phyloP scores from a whole-genome alignment of 495 filamentous ascomycete genomes.

The Aspergillus cavernicola region DNA sequence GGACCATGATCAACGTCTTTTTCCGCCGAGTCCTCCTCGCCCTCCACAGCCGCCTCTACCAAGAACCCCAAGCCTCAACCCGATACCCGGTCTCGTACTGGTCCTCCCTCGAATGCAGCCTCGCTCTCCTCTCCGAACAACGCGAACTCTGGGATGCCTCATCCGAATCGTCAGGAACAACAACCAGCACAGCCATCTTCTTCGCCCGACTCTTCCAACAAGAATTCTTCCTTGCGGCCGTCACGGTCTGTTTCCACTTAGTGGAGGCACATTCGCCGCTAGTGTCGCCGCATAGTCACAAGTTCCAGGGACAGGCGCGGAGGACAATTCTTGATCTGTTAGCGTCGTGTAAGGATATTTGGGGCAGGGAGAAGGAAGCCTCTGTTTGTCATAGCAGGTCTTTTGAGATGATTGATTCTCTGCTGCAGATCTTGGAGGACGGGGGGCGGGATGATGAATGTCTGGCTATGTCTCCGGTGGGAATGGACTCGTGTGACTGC shows the following conservation, averaged over 20 bases:
- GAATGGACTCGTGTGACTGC: too few relatives aligned
- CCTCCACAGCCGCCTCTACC: neutral
- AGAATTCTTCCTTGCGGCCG: neutral
- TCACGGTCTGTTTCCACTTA: neutral
- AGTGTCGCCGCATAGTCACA: neutral
- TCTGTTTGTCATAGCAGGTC: neutral
- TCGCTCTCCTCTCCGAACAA: neutral
- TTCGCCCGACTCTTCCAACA: neutral
- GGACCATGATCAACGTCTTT: constrained; percentile 1
- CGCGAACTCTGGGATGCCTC: neutral
- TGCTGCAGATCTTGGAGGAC: neutral
- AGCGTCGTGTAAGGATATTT: neutral
- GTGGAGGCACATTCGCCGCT: neutral
- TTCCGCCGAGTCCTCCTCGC: neutral
- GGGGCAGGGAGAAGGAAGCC: neutral
- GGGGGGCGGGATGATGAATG: too few relatives aligned
- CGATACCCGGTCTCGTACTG: constrained; percentile 2
- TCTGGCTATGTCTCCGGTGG: too few relatives aligned
- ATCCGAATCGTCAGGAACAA: too few relatives aligned
- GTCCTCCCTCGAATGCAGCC: neutral
- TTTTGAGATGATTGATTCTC: neutral
- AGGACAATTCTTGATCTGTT: neutral
- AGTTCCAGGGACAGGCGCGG: neutral
- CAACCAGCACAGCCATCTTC: neutral
- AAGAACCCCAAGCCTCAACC: neutral